Conservation (phyloP, 179 eudicot species). For the Heliamphora pulchella region DNA sequence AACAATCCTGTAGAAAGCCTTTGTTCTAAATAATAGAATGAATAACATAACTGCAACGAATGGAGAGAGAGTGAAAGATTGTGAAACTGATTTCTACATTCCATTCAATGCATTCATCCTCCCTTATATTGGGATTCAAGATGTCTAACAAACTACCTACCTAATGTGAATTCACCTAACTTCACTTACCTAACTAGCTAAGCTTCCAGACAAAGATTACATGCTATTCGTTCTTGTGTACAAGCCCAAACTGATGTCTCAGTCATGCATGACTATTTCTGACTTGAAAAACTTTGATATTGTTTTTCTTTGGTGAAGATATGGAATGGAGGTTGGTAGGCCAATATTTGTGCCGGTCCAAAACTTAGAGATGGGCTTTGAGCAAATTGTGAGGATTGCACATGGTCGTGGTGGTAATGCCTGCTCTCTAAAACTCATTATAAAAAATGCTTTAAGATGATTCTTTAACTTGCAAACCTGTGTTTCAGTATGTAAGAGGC, state of each 20-base stretch:
- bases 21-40: no score
- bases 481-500: constrained; percentile 66
- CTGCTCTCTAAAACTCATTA: constrained; percentile 3
- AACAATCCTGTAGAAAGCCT: no score
- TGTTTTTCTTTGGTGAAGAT: constrained; percentile 34
- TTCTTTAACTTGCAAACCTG: not conserved
- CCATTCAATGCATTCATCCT: no score
- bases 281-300: constrained; percentile 3
- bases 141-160: no score
- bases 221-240: no score
- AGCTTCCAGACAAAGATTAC: no score
- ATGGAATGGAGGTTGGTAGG: constrained; percentile 64
- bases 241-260: not conserved
- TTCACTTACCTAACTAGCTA: no score
- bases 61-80: no score
- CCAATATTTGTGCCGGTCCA: constrained; percentile 71
- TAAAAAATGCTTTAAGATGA: constrained; percentile 8
- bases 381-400: constrained; percentile 76
- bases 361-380: constrained; percentile 88
- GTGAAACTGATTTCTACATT: no score
- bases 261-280: not conserved
- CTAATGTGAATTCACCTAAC: no score
- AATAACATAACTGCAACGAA: no score
- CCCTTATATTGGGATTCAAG: no score
- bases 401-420: constrained; percentile 79